Evolutionary conservation across 2,329 filamentous ascomycete species (phyloP), one percentile per base, ranked within the genome.

Genomic region (Aureobasidium lini): DNA sequence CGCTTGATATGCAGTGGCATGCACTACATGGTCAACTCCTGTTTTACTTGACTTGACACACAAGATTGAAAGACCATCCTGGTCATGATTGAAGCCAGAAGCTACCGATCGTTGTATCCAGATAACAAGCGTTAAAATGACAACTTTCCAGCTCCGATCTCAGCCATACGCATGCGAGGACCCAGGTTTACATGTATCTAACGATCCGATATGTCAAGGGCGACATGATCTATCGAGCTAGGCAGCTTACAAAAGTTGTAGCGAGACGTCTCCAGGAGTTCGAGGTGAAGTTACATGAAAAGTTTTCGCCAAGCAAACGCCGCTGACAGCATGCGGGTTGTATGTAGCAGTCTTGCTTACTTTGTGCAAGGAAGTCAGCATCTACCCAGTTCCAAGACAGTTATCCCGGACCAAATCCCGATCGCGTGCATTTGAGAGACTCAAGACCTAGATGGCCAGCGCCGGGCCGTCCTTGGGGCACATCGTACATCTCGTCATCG

Each of bases 281-380:
- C 8, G 18, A 36, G 31, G 23, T 40, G 8, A 18, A n/a, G 8
- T 37, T 37, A n/a, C 23, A n/a, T 8, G 9, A 23, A 10, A 53
- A 42, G 36, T 36, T 42, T 48, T 53, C 36, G 36, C 49, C 49
- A 53, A 53, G 49, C 49, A 42, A 28, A 52, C 46, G 31, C 46
- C 46, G 36, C 46, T 49, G 46, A 49, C 16, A 31, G 34, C 16
- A 10, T 49, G 46, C n/a, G 10, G 29, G 7, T 29, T n/a, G 15
- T 31, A 37, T 16, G 10, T 15, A 2, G 6, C 4, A 49, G 47
- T 49, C 47, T 49, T 49, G 47, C 47, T 49, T 49, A 31, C 16
- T 37, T 28, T 32, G 3, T n/a, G 28, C 9, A 49, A 49, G 47
- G 11, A 28, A 37, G n/a, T 13, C 36, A 49, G 47, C 47, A 32